Evolutionary conservation across 192 early-diverging fungal genomes (phyloP), one percentile per base, ranked within the genome.

Genomic region (Umbelopsis vinacea): DNA sequence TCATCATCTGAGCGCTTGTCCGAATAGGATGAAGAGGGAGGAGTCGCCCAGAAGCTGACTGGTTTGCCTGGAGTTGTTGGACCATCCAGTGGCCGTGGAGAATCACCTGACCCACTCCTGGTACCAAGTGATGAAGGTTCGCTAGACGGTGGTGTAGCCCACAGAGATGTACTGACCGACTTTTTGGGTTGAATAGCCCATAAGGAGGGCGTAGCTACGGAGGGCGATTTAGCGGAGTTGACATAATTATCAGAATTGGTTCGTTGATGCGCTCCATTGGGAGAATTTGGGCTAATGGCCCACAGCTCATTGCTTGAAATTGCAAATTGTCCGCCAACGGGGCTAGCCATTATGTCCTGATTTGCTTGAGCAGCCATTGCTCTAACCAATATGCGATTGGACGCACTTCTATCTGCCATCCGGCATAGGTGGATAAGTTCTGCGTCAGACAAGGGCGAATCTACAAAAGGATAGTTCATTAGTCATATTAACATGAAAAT

Each of bases 111-210:
- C 1, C 22, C 38, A n/a, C 15, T 40, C 47, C 38, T 53, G n/a
- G 35, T 54, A 46, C 54, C 55, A 46, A 48, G 26, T 21, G 73
- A 35, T 53, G 69, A 70, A 53, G 69, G 69, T 37, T 48, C 68
- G 10, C 52, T 63, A 0, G 73, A 37, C 24, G 73, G 73, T 3
- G 52, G 54, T 24, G 54, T 69, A 4, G 73, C 73, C 67, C 73
- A 69, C 17, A 74, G 17, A 6, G 73, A 70, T 3, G 68, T 26
- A 29, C 47, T 70, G 38, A 50, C 52, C 1, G 69, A 70, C 19
- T 35, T 54, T 55, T 54, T 71, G 23, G 40, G 69, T 6, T 48
- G 33, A 70, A 70, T 53, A n/a, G 69, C 69, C 69, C 69, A 70
- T 53, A 70, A 52, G 17, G 69, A 70, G 38, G 57, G 10, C 37